Evolutionary conservation across 495 filamentous ascomycete species (phyloP), one percentile per base, ranked within the genome.

Genomic region (Lophiostoma macrostomum): DNA sequence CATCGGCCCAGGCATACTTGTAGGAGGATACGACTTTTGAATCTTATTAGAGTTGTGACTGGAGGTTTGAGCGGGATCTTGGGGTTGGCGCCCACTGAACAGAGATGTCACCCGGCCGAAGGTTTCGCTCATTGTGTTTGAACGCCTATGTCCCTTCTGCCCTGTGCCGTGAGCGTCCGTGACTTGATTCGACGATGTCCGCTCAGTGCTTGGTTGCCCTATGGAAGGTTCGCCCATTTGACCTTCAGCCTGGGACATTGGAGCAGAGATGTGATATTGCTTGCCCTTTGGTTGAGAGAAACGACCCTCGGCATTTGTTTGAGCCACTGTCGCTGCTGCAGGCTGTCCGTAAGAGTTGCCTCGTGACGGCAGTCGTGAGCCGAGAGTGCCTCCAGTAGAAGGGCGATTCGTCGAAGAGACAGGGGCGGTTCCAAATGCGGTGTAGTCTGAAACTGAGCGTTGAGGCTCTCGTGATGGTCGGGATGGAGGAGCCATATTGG

Each of bases 281-380:
- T 85, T 88, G 13, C 75, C 71, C 57, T 79, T 84, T 30, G 93
- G 93, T 67, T 95, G 91, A 50, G 90, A 83, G 53, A 98, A 85
- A 58, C 86, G 85, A 54, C 89, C 93, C 70, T 96, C 86, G 29
- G 82, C 91, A 74, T 94, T 96, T 31, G 90, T 91, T 66, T 85
- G 83, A 46, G 88, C 90, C 58, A 96, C 81, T 53, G 87, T 85
- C 25, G 93, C 90, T 47, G 88, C 88, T 61, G 86, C 81, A 37
- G 93, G 91, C 70, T 89, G 87, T 58, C 87, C 86, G 67, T 98
- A 96, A 42, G 88, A 94, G 47, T 77, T 77, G 42, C 87, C 85
- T 55, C 90, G 78, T 25, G 88, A 87, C 55, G 85, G 83, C 45
- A 93, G 73, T 31, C 83, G 74, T 20, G 66, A 50, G 30, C 77